Conservation (phyloP, 2,329 filamentous ascomycete genomes). For the Aspergillus quadrilineatus region DNA sequence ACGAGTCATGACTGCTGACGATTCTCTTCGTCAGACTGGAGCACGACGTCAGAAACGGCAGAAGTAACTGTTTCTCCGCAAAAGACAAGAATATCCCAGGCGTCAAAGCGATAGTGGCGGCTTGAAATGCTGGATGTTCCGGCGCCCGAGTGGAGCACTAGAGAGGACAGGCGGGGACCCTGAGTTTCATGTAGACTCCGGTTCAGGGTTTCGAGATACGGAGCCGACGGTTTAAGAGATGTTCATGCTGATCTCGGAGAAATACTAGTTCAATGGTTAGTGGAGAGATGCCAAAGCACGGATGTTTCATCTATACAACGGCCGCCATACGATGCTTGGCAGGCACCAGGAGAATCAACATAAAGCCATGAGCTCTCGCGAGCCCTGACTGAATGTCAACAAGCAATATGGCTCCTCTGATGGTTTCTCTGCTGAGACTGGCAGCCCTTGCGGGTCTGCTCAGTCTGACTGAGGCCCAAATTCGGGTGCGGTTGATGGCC, state of each 20-base stretch:
- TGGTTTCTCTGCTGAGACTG: not conserved
- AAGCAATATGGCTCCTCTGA: not conserved
- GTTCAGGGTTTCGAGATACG: too few relatives aligned
- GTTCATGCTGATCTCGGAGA: not conserved
- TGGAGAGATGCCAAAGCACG: not conserved
- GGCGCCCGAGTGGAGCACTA: too few relatives aligned
- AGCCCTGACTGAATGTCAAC: not conserved
- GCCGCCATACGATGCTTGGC: not conserved
- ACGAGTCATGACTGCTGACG: too few relatives aligned
- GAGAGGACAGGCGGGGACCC: too few relatives aligned
- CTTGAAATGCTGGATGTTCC: too few relatives aligned
- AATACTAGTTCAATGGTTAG: not conserved
- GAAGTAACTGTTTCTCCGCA: too few relatives aligned
- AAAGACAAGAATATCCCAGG: too few relatives aligned
- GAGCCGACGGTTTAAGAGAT: not conserved
- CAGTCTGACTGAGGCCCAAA: not conserved
- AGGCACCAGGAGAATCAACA: not conserved
- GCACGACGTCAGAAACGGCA: too few relatives aligned
- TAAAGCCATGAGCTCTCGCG: not conserved
- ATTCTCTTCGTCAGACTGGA: too few relatives aligned
- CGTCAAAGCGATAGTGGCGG: too few relatives aligned
- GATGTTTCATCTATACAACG: not conserved
- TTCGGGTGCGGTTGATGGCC: slow-evolving; percentile 6
- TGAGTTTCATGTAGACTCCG: too few relatives aligned
- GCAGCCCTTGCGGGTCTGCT: not conserved